Conservation (phyloP, 208 protist species). For the Trypanosoma platydactyli region DNA sequence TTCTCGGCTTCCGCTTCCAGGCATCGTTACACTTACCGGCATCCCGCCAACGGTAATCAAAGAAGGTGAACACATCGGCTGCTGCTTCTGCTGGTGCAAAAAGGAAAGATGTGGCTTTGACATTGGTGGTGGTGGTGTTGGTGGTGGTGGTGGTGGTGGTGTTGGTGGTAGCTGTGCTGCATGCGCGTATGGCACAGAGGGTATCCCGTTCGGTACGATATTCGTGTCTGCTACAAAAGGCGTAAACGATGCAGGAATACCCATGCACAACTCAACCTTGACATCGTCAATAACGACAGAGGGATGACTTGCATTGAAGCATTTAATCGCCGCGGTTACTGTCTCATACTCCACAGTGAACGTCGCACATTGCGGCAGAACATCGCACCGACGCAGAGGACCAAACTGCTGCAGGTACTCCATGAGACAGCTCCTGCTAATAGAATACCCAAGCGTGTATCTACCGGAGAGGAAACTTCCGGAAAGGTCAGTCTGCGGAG, state of each 20-base stretch:
- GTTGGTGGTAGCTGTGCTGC: not conserved
- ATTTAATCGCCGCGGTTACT: constrained; percentile 8
- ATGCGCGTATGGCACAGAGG: not conserved
- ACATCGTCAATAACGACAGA: constrained; percentile 26
- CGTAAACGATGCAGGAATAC: constrained; percentile 34
- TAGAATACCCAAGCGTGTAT: constrained; percentile 18
- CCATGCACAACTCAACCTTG: constrained; percentile 15
- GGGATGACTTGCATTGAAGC: constrained; percentile 3
- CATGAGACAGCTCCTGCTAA: constrained; percentile 8
- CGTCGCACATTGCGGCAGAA: constrained; percentile 2
- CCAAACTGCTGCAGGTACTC: constrained; percentile 19
- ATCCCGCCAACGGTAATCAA: constrained; percentile 17
- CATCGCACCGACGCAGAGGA: constrained; percentile 7
- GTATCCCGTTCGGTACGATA: not conserved
- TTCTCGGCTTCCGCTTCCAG: not conserved
- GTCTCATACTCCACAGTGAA: constrained; percentile 23
- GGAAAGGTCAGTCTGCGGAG: not conserved
- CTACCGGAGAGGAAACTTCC: constrained; percentile 9
- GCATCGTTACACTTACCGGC: constrained; percentile 6
- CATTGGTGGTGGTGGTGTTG: constrained; percentile 2
- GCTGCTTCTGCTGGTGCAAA: not conserved
- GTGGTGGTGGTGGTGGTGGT: constrained; percentile 7
- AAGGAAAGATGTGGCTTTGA: not conserved
- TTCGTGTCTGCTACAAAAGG: constrained; percentile 4
- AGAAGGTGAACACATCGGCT: not conserved